Base-by-base conservation (phyloP, 2,329 filamentous ascomycete species). In the Diplodia mutila region DNA sequence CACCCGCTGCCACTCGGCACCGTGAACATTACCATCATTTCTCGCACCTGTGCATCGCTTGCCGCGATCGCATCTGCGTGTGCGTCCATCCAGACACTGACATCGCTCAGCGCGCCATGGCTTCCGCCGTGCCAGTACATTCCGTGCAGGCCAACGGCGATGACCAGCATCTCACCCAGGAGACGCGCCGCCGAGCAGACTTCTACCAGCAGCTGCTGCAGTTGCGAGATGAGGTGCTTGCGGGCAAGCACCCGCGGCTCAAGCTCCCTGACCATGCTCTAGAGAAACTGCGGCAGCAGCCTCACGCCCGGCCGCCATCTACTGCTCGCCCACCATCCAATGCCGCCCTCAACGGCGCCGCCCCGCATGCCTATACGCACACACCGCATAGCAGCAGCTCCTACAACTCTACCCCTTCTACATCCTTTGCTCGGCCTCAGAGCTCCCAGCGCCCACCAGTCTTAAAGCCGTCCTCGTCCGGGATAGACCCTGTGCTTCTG, bases 401-500 rank as follows among this genome's bases (percentile, higher is more conserved):
- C 39, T 67, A 52, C 55, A 48, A 75, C 71, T 73, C 78, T 61
- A 74, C 63, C 23, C 57, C 68, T 21, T 46, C 54, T 12, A 34
- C 23, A 21, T 52, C 59, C n/a, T 52, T 54, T 14, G 61, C 68
- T 34, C 61, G 65, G 70, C 53, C 66, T 42, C 23, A 57, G 34
- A 61, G 55, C 49, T 61, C 55, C 16, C 65, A 67, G 42, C 46
- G 57, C 3, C 55, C 65, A 3, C 37, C 49, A 25, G 52, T 23
- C 16, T 18, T 80, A 75, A 73, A 80, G 73, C 79, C 85, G 71
- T 80, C 82, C 68, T 86, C 85, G 71, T 87, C 89, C 69, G 89
- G 90, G 78, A 91, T 95, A 80, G 88, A 96, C 78, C 92, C 93
- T 61, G 89, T 96, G 69, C 85, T 96, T 72, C 85, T 96, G 78